These are phyloP conservation scores for Colletotrichum filicis DNA, from an alignment of 2,329 filamentous ascomycete genomes.

Conservation along the genomic window DNA sequence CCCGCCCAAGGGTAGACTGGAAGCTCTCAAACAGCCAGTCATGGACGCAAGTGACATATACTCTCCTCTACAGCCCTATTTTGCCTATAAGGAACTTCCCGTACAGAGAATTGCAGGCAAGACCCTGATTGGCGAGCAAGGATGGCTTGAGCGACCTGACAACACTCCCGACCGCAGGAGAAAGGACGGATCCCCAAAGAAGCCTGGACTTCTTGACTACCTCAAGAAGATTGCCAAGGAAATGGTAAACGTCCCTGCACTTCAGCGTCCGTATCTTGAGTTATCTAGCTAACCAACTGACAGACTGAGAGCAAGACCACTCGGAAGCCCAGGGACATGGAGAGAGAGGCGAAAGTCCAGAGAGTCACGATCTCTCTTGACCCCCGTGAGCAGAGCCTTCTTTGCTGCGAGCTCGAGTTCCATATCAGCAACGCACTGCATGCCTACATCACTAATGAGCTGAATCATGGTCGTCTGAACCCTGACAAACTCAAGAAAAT, in stretches of 20 bases:
- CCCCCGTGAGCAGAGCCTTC: constrained; percentile 66
- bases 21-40: constrained; percentile 30
- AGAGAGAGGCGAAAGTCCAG: constrained; percentile 40
- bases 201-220: constrained; percentile 54
- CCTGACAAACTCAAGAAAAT: constrained; percentile 62
- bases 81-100: constrained; percentile 51
- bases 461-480: constrained; percentile 65
- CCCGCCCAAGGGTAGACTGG: constrained; percentile 6
- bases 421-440: constrained; percentile 62
- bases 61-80: constrained; percentile 56
- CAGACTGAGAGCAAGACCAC: constrained; percentile 50
- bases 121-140: constrained; percentile 64
- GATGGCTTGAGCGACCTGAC: constrained; percentile 65
- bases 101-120: constrained; percentile 56
- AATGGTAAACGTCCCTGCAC: constrained; percentile 52
- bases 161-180: constrained; percentile 39
- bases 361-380: constrained; percentile 61
- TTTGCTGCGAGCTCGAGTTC: constrained; percentile 70
- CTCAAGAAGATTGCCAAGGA: constrained; percentile 66
- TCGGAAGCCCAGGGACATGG: constrained; percentile 45
- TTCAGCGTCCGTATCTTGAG: not conserved
- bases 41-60: constrained; percentile 43
- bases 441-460: constrained; percentile 62
- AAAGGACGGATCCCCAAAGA: constrained; percentile 44
- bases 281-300: constrained; percentile 9